Evolutionary conservation across 768 basidiomycete genomes (phyloP), one percentile per base, ranked within the genome.

Genomic region (Rhodosporidiobolus odoratus): DNA sequence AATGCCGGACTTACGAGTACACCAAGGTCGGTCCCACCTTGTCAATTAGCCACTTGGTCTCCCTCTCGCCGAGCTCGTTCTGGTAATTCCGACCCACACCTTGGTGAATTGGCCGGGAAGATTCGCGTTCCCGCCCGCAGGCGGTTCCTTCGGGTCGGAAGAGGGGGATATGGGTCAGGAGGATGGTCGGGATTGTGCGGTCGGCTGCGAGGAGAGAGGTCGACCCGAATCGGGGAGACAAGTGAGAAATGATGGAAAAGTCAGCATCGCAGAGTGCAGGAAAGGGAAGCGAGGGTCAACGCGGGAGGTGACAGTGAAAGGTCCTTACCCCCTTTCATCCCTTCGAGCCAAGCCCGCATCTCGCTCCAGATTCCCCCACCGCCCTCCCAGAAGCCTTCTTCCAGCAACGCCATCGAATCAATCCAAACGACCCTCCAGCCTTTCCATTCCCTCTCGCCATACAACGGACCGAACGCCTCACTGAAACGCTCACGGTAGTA

Each of bases 161-260:
- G 15, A 97, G 84, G n/a, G 94, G 94, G 58, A 97, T 91, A 78
- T 97, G 94, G 4, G 85, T 88, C 67, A 96, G 85, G 37, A 95
- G 81, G 30, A 94, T 30, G 23, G 43, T 81, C n/a, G 84, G 79
- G 0, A 89, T 27, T 6, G 52, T 53, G 27, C 9, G 52, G 52
- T 8, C 6, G n/a, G 9, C 52, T 53, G 52, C 27, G 41, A 43
- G 67, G 23, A 30, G 32, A 27, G 25, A 27, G 34, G 8, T 30
- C 37, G 58, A 21, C 16, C 34, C 23, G 34, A 35, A 40, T 1
- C 37, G 37, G 12, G 12, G 41, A 45, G 43, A 35, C 79, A 10
- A 87, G 78, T 19, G 87, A 30, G 37, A 23, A 17, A 3, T 37
- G 56, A 57, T 6, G 30, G n/a, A 3, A 21, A 17, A 8, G 21